Evolutionary conservation across 2,329 filamentous ascomycete species (phyloP), one percentile per base, ranked within the genome.

Genomic region (Talaromyces atroroseus): DNA sequence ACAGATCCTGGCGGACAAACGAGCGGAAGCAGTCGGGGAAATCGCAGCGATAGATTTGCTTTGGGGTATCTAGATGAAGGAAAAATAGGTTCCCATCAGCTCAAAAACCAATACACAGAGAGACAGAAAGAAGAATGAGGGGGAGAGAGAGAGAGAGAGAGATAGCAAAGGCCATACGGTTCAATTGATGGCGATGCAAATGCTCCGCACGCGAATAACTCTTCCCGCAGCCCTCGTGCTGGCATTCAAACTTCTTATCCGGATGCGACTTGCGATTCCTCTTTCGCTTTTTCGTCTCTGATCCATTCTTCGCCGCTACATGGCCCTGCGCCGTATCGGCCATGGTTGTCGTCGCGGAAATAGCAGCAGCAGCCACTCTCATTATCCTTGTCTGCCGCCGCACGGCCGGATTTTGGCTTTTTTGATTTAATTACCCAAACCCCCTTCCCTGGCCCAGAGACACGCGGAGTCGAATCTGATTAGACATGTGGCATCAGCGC

Each of bases 201-300:
- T 99, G 94, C 74, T 97, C 94, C 8, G 94, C 92, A 69, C 94
- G 84, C 24, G 92, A 96, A 71, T 99, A 99, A 69, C 88, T 95
- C 79, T 96, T 99, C 42, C 90, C 92, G 66, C 94, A 99, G 40
- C 88, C 90, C 62, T 89, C 86, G 58, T 90, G 84, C 5, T 88
- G 86, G 69, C 94, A 99, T 66, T 89, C 86, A 61, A 91, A 92
- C 66, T 78, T 79, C 62, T 76, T 77, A 58, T 79, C 77, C 36
- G 73, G 65, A 47, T 71, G 71, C 34, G 72, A 71, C 59, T 78
- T 78, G 51, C 74, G 71, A 57, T 69, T 74, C 58, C 76, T 70
- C 62, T 74, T 73, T 53, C 74, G 70, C 61, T 76, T 76, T 64
- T 73, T 75, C 26, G 68, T 63, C 18, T 56, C 53, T 38, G 67